Evolutionary conservation across 192 early-diverging fungal species (phyloP).

Genomic region (Radiomyces spectabilis): DNA sequence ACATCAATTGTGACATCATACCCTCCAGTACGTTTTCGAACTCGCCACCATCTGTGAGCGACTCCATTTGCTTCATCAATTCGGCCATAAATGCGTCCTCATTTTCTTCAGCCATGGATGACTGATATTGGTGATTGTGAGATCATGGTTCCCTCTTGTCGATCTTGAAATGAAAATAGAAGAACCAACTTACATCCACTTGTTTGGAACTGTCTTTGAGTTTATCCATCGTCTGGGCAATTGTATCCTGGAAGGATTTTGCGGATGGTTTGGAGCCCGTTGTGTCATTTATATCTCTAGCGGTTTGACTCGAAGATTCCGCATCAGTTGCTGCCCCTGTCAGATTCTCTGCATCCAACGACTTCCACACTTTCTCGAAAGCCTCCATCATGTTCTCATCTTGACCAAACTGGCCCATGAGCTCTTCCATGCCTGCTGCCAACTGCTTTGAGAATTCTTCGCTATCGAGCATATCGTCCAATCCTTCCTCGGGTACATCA

Average conservation of each 20-base stretch:
- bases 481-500: slow-evolving; percentile 1
- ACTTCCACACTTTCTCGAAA: slow-evolving; percentile 48
- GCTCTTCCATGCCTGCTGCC: slow-evolving; percentile 75
- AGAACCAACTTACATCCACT: slow-evolving; percentile 62
- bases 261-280: slow-evolving; percentile 1
- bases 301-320: not conserved
- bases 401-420: slow-evolving; percentile 56
- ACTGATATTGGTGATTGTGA: no score
- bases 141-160: not conserved
- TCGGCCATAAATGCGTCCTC: slow-evolving; percentile 53
- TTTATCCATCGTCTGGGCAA: slow-evolving; percentile 86
- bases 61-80: slow-evolving; percentile 77
- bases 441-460: slow-evolving; percentile 72
- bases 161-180: not conserved
- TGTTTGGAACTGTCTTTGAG: slow-evolving; percentile 78
- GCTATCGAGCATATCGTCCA: slow-evolving; percentile 34
- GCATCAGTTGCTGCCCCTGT: slow-evolving; percentile 7
- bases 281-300: not conserved
- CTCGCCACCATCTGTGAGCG: slow-evolving; percentile 57
- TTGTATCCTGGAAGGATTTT: slow-evolving; percentile 77
- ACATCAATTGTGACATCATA: slow-evolving; percentile 88
- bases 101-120: slow-evolving; percentile 42
- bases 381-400: slow-evolving; percentile 43
- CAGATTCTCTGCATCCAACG: slow-evolving; percentile 25
- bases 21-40: slow-evolving; percentile 83